A percentile compares a stretch with the other conserved stretches of the same genome.
Conservation (phyloP, 768 basidiomycete species). For the Phlebiopsis flavidoalba region DNA sequence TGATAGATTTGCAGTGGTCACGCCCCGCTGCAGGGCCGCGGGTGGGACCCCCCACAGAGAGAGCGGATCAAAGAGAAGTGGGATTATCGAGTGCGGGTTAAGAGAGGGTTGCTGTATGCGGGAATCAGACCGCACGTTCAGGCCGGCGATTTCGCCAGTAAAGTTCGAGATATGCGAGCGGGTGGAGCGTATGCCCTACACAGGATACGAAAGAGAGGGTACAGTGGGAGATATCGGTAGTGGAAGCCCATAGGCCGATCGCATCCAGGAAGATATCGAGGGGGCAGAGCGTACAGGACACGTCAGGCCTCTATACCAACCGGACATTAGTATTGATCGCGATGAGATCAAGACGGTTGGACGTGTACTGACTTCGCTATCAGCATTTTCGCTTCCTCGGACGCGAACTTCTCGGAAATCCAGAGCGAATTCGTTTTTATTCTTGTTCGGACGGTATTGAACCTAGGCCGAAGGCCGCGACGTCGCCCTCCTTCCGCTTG, state of each 20-base stretch:
- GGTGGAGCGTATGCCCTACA: conserved; percentile 71
- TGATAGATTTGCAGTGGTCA: conserved; percentile 30
- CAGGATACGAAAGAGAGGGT: conserved; percentile 69
- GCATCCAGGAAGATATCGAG: conserved; percentile 69
- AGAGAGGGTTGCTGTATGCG: conserved; percentile 16
- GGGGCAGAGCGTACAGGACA: conserved; percentile 36
- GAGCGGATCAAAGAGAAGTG: conserved; percentile 43
- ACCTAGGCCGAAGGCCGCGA: conserved; percentile 75
- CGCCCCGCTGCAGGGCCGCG: conserved; percentile 39
- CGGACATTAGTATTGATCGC: neutral
- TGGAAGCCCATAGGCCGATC: conserved; percentile 62
- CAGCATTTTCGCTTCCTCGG: conserved; percentile 45
- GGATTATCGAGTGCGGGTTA: conserved; percentile 48
- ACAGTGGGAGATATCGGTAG: conserved; percentile 66
- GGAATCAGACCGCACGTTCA: neutral
- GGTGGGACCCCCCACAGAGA: conserved; percentile 32
- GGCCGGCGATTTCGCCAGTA: conserved; percentile 41
- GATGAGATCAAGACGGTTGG: neutral
- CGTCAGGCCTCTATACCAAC: conserved; percentile 1
- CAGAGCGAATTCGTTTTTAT: no score
- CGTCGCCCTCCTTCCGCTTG: conserved; percentile 52
- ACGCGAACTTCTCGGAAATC: conserved; percentile 45
- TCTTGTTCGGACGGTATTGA: conserved; percentile 56
- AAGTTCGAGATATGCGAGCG: conserved; percentile 57
- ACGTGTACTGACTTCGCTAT: conserved; percentile 43